These are phyloP conservation scores for Podaxis rugospora DNA, from an alignment of 768 basidiomycete genomes.

Conservation along the genomic window DNA sequence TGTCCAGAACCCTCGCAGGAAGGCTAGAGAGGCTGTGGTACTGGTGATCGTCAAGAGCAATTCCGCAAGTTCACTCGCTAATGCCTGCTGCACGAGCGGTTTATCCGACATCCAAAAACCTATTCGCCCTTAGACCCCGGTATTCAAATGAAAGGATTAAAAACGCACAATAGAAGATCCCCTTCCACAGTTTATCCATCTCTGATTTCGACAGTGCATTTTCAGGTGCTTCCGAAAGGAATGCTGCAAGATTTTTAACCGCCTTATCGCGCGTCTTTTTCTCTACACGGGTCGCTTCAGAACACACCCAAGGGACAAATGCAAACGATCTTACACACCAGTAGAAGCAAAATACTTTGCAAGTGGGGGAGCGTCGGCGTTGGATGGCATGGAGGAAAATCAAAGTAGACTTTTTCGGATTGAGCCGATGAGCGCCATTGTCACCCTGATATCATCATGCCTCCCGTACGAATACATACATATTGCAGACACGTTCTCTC, in stretches of 20 bases:
- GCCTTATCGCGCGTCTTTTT: constrained; percentile 93
- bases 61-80: constrained; percentile 83
- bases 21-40: constrained; percentile 57
- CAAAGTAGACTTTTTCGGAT: constrained; percentile 17
- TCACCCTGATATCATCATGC: constrained; percentile 1
- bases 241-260: constrained; percentile 69
- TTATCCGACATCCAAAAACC: constrained; percentile 99
- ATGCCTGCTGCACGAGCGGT: constrained; percentile 89
- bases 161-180: constrained; percentile 87
- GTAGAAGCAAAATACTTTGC: constrained; percentile 92
- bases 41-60: constrained; percentile 67
- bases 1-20: constrained; percentile 89
- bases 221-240: constrained; percentile 67
- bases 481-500: background rate
- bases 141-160: background rate
- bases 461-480: background rate
- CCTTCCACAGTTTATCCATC: constrained; percentile 95
- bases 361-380: constrained; percentile 51
- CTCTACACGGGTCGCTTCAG: constrained; percentile 36
- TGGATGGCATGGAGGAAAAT: constrained; percentile 23
- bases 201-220: constrained; percentile 65
- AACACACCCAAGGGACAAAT: background rate
- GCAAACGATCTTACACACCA: constrained; percentile 42
- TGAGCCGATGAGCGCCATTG: background rate
- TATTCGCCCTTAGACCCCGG: constrained; percentile 22